Evolutionary conservation across 2,329 filamentous ascomycete species (phyloP), one percentile per base, ranked within the genome.

Genomic region (Metarhizium brunneum): DNA sequence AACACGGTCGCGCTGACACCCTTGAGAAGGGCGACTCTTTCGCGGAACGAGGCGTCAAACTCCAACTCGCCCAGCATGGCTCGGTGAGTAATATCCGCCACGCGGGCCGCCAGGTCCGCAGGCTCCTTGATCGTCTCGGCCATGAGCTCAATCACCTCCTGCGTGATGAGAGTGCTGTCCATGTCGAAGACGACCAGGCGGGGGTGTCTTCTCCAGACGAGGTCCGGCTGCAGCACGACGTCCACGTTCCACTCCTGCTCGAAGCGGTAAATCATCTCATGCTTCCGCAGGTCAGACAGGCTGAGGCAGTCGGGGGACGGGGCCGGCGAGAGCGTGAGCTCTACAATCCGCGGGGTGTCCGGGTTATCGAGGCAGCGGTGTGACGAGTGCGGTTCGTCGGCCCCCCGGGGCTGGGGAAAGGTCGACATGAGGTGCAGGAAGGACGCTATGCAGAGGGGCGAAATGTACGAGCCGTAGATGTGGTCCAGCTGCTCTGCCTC

Each of bases 11-110:
- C 84, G 0, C 88, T 84, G 7, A 96, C 84, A 36, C 92, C 92
- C 63, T 86, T 87, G 45, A 99, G 81, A 47, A 97, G 78, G 45
- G 80, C 80, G 32, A 95, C 90, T 20, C 94, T 82, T 68, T 88
- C 89, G 56, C 85, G 84, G 66, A 99, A 84, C 1, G 88, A 92
- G 0, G 83, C 82, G 53, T 92, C 85, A 63, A 99, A 99, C 69
- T 96, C 92, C 40, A 97, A 78, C 74, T 97, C 92, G 58, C 94
- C 94, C 62, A 92, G 86, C 94, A 99, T 99, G 40, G 94, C 92
- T 38, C 91, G 87, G 57, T 87, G 86, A 0, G 94, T 99, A 63
- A 99, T 97, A 64, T 86, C 84, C 10, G 90, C 88, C 43, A 99
- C 92, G 64, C 88, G 77, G 54, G 84, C 84, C 63, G 90, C 84